Conservation (phyloP, 2,329 filamentous ascomycete species). For the Diaporthe vexans region DNA sequence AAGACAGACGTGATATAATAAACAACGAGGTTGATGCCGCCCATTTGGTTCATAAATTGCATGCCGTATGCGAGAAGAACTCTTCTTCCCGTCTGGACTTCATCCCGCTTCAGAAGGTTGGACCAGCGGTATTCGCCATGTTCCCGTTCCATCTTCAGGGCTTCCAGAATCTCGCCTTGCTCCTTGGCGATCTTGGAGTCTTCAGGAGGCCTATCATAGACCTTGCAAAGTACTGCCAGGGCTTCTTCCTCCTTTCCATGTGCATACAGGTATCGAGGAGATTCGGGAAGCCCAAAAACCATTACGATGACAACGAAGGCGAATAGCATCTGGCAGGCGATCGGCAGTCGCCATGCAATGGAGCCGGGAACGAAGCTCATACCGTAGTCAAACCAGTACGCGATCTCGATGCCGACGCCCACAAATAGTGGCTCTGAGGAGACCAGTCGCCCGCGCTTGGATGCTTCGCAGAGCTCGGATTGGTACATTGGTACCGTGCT, state of each 20-base stretch:
- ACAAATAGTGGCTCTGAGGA: slow-evolving; percentile 53
- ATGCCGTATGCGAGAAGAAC: slow-evolving; percentile 63
- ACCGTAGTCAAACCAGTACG: slow-evolving; percentile 52
- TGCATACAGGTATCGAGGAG: slow-evolving; percentile 49
- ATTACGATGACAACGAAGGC: slow-evolving; percentile 46
- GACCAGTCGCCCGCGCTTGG: slow-evolving; percentile 58
- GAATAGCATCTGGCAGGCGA: slow-evolving; percentile 52
- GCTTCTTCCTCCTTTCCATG: slow-evolving; percentile 49
- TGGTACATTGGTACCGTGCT: slow-evolving; percentile 58
- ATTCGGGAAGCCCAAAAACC: slow-evolving; percentile 49
- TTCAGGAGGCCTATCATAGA: slow-evolving; percentile 58
- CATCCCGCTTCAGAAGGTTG: slow-evolving; percentile 58
- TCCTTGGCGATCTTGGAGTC: slow-evolving; percentile 54
- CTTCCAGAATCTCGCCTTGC: slow-evolving; percentile 56
- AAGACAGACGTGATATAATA: slow-evolving; percentile 53
- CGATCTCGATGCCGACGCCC: slow-evolving; percentile 47
- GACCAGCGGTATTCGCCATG: slow-evolving; percentile 54
- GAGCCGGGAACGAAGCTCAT: slow-evolving; percentile 48
- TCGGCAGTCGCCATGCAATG: slow-evolving; percentile 51
- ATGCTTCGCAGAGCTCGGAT: slow-evolving; percentile 58
- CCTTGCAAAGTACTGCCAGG: slow-evolving; percentile 48
- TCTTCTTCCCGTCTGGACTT: slow-evolving; percentile 57
- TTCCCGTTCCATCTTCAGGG: slow-evolving; percentile 43
- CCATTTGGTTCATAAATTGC: slow-evolving; percentile 64
- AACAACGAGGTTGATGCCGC: slow-evolving; percentile 62